Evolutionary conservation across 2,329 filamentous ascomycete genomes (phyloP), one percentile per base, ranked within the genome.

Genomic region (Catunica adiposa): DNA sequence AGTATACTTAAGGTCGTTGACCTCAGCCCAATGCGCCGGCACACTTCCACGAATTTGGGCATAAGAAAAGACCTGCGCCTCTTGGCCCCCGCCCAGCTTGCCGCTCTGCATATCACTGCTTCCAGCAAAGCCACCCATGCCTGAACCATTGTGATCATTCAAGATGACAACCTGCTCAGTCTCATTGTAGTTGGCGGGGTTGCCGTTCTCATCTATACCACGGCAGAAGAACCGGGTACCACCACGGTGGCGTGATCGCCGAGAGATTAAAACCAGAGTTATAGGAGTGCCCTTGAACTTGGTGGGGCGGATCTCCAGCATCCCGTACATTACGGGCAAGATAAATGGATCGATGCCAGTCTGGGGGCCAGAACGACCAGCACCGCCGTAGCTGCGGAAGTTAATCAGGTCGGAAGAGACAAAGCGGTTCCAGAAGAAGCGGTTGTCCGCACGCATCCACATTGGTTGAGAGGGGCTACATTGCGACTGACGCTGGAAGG

Each of bases 101-200:
- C 82, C 83, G 65, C 86, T 89, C 63, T 86, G 79, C 72, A 86
- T 84, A 20, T 84, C 81, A 58, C 78, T 75, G 62, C 83, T 84
- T 54, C 86, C 85, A 52, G 84, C 84, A 67, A 86, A 95, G 5
- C 89, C 89, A 42, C 86, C 82, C 46, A 92, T 70, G 0, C 84
- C 84, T 57, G 80, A 80, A 51, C 78, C 76, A 56, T 72, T 77
- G n/a, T 29, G 15, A 68, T 97, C 92, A 63, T 97, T 97, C 62
- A 97, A 70, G 38, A 98, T 80, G 59, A 95, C 76, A 34, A 92
- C 75, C 66, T 98, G 92, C 66, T 98, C 92, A 0, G 92, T 97
- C 73, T 98, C 92, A 66, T 98, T 98, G 76, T 90, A 98, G 68
- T 98, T 98, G 61, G 92, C 88, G n/a, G 92, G 92, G 66, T 97